phyloP scores from a whole-genome alignment of 2,329 filamentous ascomycete species.

The Fusarium robinianum region DNA sequence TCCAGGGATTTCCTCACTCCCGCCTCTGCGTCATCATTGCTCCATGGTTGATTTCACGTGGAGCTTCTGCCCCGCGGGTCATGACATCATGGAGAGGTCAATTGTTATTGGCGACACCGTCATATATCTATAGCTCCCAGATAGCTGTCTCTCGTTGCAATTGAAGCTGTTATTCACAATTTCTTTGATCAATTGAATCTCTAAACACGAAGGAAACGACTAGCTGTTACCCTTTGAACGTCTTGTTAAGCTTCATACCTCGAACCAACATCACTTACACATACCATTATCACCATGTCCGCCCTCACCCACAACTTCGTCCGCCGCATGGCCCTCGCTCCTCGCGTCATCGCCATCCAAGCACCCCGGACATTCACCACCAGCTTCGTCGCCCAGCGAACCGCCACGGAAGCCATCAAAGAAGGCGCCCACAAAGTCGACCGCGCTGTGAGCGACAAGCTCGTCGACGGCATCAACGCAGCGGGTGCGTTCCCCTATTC shows the following conservation, averaged over 20 bases:
- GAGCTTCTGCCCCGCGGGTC: constrained; percentile 27
- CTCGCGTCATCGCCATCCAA: constrained; percentile 45
- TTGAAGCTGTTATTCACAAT: constrained; percentile 1
- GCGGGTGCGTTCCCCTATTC: constrained; percentile 56
- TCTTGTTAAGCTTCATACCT: background rate
- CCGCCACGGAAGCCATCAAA: constrained; percentile 59
- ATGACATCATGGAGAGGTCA: constrained; percentile 37
- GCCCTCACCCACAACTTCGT: constrained; percentile 54
- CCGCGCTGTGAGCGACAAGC: constrained; percentile 62
- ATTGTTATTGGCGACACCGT: constrained; percentile 15
- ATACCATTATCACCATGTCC: constrained; percentile 49
- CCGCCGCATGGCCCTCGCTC: constrained; percentile 49
- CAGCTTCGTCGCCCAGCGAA: constrained; percentile 51
- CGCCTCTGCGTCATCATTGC: constrained; percentile 37
- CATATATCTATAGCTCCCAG: constrained; percentile 24
- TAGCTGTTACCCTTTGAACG: no score
- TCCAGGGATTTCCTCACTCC: constrained; percentile 15
- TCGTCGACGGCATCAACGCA: constrained; percentile 64
- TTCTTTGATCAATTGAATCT: constrained; percentile 18
- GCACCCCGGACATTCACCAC: constrained; percentile 57
- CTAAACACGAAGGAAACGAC: no score
- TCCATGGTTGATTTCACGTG: constrained; percentile 27
- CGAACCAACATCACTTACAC: constrained; percentile 4
- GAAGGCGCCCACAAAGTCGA: constrained; percentile 64
- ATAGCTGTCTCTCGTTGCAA: constrained; percentile 1